A percentile compares a stretch with the other conserved stretches of the same genome.
phyloP scores from a whole-genome alignment of 2,329 filamentous ascomycete genomes.

The Coniella lustricola region DNA sequence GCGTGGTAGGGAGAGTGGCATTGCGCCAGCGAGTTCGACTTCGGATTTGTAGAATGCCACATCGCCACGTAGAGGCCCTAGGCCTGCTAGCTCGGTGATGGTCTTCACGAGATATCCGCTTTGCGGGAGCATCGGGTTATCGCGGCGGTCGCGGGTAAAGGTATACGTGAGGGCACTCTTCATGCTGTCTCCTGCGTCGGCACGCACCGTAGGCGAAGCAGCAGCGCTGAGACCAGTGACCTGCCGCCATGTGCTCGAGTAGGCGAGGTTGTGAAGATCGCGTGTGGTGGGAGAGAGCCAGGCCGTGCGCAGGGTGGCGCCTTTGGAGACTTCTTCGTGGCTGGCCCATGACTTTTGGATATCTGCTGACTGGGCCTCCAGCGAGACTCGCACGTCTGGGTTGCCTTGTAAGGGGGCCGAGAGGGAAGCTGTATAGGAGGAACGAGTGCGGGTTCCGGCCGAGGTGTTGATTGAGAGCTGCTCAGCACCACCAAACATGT shows the following conservation, averaged over 20 bases:
- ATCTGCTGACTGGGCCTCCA: slow-evolving; percentile 76
- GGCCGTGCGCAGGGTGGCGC: slow-evolving; percentile 66
- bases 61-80: slow-evolving; percentile 76
- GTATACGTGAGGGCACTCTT: slow-evolving; percentile 82
- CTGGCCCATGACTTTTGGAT: slow-evolving; percentile 90
- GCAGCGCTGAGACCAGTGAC: slow-evolving; percentile 68
- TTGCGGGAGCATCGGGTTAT: slow-evolving; percentile 78
- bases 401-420: slow-evolving; percentile 78
- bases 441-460: slow-evolving; percentile 81
- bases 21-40: slow-evolving; percentile 67
- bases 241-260: slow-evolving; percentile 81
- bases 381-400: slow-evolving; percentile 69
- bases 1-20: slow-evolving; percentile 66
- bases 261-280: slow-evolving; percentile 70
- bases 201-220: slow-evolving; percentile 74
- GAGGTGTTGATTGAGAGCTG: slow-evolving; percentile 81
- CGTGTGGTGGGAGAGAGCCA: slow-evolving; percentile 57
- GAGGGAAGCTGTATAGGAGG: slow-evolving; percentile 82
- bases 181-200: slow-evolving; percentile 82
- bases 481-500: slow-evolving; percentile 92
- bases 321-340: slow-evolving; percentile 82
- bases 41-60: slow-evolving; percentile 95
- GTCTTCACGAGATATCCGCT: slow-evolving; percentile 75
- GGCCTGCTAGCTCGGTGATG: slow-evolving; percentile 76
- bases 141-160: slow-evolving; percentile 72